These are phyloP conservation scores for Fennellomyces sp. DNA, from an alignment of 371 early-diverging fungal genomes.

Conservation along the genomic window DNA sequence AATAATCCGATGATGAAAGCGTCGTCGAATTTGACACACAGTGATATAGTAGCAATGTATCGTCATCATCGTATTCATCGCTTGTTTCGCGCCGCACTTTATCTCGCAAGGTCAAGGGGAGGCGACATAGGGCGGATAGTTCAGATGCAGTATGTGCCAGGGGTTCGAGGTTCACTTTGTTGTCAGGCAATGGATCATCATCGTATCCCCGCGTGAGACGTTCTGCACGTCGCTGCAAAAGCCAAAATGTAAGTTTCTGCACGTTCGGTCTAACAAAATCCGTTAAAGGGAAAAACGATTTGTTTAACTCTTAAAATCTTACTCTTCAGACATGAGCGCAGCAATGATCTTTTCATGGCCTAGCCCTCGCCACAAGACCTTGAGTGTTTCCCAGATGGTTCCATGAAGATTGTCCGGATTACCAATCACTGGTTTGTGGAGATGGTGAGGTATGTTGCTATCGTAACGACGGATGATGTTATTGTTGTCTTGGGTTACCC, in stretches of 20 bases:
- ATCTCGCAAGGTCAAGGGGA: background rate
- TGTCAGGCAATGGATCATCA: background rate
- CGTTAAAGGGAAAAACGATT: constrained; percentile 4
- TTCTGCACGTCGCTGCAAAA: constrained; percentile 22
- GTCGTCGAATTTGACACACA: background rate
- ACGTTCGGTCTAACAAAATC: constrained; percentile 27
- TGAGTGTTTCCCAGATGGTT: constrained; percentile 41
- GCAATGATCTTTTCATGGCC: constrained; percentile 27
- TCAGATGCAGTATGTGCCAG: background rate
- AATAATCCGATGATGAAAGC: background rate
- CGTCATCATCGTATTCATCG: background rate
- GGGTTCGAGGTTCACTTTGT: background rate
- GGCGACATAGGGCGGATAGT: background rate
- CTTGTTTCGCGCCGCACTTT: background rate
- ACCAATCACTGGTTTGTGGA: constrained; percentile 15
- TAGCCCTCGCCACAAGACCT: constrained; percentile 41
- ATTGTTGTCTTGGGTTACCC: constrained; percentile 16
- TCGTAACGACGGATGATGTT: background rate
- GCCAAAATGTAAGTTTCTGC: constrained; percentile 35
- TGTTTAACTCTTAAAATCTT: background rate
- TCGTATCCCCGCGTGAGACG: background rate
- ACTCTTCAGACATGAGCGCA: constrained; percentile 26
- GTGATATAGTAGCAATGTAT: background rate
- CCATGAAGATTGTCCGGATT: constrained; percentile 29
- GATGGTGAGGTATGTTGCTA: background rate